Conservation (phyloP, 164 flowering plant species). For the Vitis cinerea region DNA sequence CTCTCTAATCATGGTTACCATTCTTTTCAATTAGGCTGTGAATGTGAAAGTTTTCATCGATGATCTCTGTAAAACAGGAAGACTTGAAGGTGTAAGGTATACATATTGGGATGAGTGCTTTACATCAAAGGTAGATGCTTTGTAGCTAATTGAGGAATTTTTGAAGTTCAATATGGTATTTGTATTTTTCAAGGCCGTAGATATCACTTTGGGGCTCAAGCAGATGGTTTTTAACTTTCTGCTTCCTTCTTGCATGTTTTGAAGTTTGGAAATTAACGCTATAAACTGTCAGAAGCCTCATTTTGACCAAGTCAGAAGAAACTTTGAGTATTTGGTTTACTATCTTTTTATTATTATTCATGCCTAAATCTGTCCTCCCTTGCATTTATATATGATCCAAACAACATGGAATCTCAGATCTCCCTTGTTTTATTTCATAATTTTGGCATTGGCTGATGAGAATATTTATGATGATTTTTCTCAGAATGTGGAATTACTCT, state of each 20-base stretch:
- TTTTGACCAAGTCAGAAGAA: too few relatives aligned
- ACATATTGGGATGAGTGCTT: constrained; percentile 86
- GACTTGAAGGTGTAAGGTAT: constrained; percentile 62
- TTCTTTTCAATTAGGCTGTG: constrained; percentile 38
- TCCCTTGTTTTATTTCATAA: not conserved
- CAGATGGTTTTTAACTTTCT: too few relatives aligned
- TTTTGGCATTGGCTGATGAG: not conserved
- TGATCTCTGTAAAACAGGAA: constrained; percentile 59
- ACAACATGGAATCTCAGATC: not conserved
- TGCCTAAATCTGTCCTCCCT: not conserved
- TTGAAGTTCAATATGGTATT: not conserved
- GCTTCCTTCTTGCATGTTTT: too few relatives aligned
- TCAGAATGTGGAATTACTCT: constrained; percentile 60
- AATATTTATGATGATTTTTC: constrained; percentile 8
- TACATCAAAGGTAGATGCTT: constrained; percentile 67
- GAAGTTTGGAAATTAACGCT: too few relatives aligned
- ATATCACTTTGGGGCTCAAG: too few relatives aligned
- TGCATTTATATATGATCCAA: not conserved
- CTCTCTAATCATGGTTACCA: not conserved
- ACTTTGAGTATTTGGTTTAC: too few relatives aligned
- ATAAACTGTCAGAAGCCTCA: too few relatives aligned
- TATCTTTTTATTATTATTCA: not conserved
- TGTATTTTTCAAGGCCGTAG: too few relatives aligned
- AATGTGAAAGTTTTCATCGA: constrained; percentile 69
- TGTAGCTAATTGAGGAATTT: too few relatives aligned